Evolutionary conservation across 176 grass and related monocot genomes (phyloP).

Genomic region (Guadua angustifolia): DNA sequence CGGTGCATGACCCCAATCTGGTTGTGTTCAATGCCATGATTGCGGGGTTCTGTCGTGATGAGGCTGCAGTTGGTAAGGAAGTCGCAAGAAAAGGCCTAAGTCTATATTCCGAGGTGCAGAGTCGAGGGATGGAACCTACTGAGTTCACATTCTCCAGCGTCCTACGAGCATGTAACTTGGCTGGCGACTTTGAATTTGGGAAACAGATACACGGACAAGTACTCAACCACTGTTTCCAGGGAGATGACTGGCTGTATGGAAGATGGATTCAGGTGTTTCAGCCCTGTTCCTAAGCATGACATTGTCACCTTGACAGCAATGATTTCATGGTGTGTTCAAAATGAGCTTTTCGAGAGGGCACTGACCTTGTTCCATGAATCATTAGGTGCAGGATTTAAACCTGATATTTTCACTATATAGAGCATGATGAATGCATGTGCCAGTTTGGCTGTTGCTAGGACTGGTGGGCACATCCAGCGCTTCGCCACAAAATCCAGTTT

Average conservation of each 20-base stretch:
- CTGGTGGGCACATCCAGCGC: conserved; percentile 68
- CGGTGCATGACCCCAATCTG: conserved; percentile 60
- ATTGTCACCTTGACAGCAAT: no score
- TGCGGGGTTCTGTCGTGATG: conserved; percentile 53
- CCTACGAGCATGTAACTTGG: conserved; percentile 52
- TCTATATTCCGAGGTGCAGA: conserved; percentile 63
- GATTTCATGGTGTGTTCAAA: no score
- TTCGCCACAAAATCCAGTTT: conserved; percentile 64
- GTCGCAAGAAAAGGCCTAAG: conserved; percentile 33
- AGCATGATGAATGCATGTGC: conserved; percentile 74
- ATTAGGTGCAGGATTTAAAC: conserved; percentile 53
- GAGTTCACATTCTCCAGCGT: conserved; percentile 2
- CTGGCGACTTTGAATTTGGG: conserved; percentile 52
- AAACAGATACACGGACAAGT: conserved; percentile 72
- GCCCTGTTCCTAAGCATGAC: conserved; percentile 5
- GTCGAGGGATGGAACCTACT: conserved; percentile 58
- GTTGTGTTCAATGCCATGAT: conserved; percentile 82
- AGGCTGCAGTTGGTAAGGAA: conserved; percentile 37
- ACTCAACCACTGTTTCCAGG: conserved; percentile 53
- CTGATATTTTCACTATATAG: conserved; percentile 68
- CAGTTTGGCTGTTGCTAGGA: conserved; percentile 62
- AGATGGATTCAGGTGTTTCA: conserved; percentile 71
- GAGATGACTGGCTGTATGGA: conserved; percentile 53
- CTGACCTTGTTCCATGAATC: conserved; percentile 60
- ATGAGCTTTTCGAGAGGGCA: conserved; percentile 28